phyloP scores from a whole-genome alignment of 2,329 filamentous ascomycete genomes.

The Lasiodiplodia citricola region DNA sequence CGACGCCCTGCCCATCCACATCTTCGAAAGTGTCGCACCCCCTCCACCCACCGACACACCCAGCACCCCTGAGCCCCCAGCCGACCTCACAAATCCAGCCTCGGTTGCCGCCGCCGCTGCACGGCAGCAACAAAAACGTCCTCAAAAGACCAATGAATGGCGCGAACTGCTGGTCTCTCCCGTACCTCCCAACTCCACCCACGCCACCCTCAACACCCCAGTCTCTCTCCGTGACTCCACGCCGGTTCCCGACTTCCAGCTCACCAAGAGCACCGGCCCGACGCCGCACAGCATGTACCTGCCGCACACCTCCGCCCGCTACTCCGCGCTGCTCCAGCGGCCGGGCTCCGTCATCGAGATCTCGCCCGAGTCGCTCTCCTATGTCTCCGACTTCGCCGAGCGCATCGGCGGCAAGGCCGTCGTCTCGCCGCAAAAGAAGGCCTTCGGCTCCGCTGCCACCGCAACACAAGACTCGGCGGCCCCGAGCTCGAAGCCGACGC shows the following conservation, averaged over 20 bases:
- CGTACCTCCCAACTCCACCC: conserved; percentile 49
- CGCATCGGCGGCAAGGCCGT: conserved; percentile 75
- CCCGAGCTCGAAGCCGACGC: conserved; percentile 58
- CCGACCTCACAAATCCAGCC: conserved; percentile 18
- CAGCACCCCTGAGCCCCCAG: conserved; percentile 50
- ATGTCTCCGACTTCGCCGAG: conserved; percentile 78
- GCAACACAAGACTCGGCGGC: conserved; percentile 14
- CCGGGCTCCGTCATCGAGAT: conserved; percentile 81
- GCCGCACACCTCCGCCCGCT: conserved; percentile 80
- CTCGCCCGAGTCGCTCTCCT: conserved; percentile 83
- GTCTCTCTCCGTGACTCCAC: conserved; percentile 28
- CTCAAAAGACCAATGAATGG: conserved; percentile 45
- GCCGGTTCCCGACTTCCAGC: conserved; percentile 77
- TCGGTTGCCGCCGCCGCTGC: conserved; percentile 53
- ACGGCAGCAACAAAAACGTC: conserved; percentile 44
- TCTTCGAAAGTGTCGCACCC: conserved; percentile 77
- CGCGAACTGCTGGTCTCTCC: conserved; percentile 52
- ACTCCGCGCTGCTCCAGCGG: conserved; percentile 72
- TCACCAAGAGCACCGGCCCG: conserved; percentile 74
- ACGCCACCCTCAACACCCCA: conserved; percentile 60
- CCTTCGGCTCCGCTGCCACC: conserved; percentile 29
- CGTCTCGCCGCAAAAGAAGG: conserved; percentile 32
- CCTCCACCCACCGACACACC: conserved; percentile 43
- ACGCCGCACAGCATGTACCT: conserved; percentile 87
- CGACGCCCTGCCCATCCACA: conserved; percentile 94